A percentile compares a stretch with the other conserved stretches of the same genome.
These are phyloP conservation scores for Trichoderma sp. DNA, from an alignment of 2,329 filamentous ascomycete species.

Conservation along the genomic window DNA sequence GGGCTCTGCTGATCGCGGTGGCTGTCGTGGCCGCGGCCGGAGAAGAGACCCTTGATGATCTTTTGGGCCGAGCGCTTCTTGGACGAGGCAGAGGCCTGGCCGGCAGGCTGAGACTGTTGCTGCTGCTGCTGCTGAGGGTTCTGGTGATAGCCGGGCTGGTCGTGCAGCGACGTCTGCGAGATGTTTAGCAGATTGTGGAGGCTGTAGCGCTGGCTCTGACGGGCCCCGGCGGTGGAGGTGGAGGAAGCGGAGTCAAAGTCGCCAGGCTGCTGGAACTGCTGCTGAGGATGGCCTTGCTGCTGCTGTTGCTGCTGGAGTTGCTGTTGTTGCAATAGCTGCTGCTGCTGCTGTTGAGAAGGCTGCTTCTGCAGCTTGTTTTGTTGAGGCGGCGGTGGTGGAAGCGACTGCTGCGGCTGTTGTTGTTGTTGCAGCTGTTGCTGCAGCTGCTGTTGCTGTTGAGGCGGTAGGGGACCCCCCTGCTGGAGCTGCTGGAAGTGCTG, in stretches of 20 bases:
- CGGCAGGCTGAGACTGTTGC: constrained; percentile 41
- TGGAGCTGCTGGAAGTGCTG: constrained; percentile 19
- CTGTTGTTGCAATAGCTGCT: constrained; percentile 39
- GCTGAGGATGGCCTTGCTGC: background rate
- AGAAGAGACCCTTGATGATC: constrained; percentile 59
- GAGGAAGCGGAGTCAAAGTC: constrained; percentile 43
- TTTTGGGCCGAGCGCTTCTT: constrained; percentile 58
- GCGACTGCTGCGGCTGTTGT: constrained; percentile 32
- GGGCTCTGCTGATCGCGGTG: constrained; percentile 36
- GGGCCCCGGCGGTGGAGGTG: constrained; percentile 41
- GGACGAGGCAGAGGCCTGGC: constrained; percentile 37
- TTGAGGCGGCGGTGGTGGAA: constrained; percentile 26
- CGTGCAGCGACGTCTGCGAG: constrained; percentile 36
- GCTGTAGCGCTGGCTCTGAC: constrained; percentile 57
- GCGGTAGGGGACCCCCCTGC: background rate
- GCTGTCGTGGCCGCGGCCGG: constrained; percentile 34
- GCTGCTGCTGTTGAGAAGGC: constrained; percentile 27
- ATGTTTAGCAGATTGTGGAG: constrained; percentile 41
- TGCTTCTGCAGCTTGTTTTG: constrained; percentile 42
- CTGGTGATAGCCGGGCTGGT: constrained; percentile 35
- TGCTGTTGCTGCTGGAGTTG: constrained; percentile 29
- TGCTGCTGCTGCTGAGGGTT: background rate
- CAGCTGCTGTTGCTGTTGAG: constrained; percentile 39
- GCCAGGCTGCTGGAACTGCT: constrained; percentile 40
- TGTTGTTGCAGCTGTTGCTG: constrained; percentile 33